Evolutionary conservation across 805 yeast genomes (phyloP).

Genomic region (Komagataella populi): DNA sequence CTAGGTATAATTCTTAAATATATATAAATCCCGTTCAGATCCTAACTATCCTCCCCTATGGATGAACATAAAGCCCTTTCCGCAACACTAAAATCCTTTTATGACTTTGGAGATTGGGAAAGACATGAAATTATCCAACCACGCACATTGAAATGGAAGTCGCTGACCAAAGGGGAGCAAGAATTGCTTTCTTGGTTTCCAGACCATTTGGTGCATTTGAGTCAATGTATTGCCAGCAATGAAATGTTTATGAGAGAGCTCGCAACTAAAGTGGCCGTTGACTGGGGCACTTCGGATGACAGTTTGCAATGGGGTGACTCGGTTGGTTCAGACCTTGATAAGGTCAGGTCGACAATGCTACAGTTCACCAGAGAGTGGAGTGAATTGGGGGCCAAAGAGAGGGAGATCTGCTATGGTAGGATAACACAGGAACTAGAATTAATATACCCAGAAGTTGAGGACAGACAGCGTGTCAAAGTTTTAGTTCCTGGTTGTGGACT

Average conservation of each 20-base stretch:
- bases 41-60: background rate
- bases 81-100: constrained; percentile 10
- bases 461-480: constrained; percentile 26
- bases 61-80: background rate
- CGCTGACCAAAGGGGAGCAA: constrained; percentile 26
- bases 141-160: constrained; percentile 16
- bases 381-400: constrained; percentile 31
- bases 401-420: constrained; percentile 23
- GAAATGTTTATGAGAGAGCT: constrained; percentile 26
- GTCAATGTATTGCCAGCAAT: constrained; percentile 30
- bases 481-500: constrained; percentile 56
- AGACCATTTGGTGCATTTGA: constrained; percentile 23
- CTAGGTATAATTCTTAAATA: background rate
- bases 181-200: constrained; percentile 36
- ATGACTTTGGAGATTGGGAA: constrained; percentile 21
- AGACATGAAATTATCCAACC: constrained; percentile 17
- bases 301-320: constrained; percentile 29
- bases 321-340: constrained; percentile 31
- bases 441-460: constrained; percentile 21
- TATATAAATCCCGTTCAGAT: background rate
- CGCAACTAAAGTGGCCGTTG: constrained; percentile 26
- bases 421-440: constrained; percentile 22
- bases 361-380: constrained; percentile 57
- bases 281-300: constrained; percentile 33
- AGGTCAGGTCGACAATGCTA: constrained; percentile 40